Evolutionary conservation across 805 yeast species (phyloP), one percentile per base, ranked within the genome.

Genomic region (Myxozyma neotropica): DNA sequence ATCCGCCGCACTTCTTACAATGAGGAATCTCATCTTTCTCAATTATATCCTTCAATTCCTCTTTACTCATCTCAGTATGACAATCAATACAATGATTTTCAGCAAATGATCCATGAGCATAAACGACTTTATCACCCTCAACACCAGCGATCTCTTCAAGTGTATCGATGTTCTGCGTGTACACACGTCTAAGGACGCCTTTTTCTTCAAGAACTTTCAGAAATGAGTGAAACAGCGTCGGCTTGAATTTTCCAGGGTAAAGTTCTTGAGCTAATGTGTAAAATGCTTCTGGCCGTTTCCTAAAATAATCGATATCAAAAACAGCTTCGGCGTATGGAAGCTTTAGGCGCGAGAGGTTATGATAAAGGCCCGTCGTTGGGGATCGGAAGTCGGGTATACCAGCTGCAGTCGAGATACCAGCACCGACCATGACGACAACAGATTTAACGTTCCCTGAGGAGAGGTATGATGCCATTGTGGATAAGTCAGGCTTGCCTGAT

Each of bases 311-410:
- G 43, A 93, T 86, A 70, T 92, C 97, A 71, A 93, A 93, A 1
- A 93, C 97, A 0, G 97, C 97, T 71, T 93, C 99, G 0, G 97
- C 94, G 71, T 83, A 91, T 4, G 98, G 98, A 50, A 93, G 76
- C 36, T 88, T 80, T 39, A 92, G 77, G 64, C 83, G 79, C 21
- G 86, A 79, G 53, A 93, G 76, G 71, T 93, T 93, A 64, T 91
- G 83, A 69, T 93, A 93, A 5, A 93, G 79, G 0, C 79, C 79
- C 0, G 98, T 93, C 44, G 83, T 81, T 0, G 97, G 97, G 19
- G 95, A 85, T 66, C 98, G 78, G 72, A 93, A 93, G 72, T 93
- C 99, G 0, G 98, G 99, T 47, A 92, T 93, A 0, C 98, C 99
- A 48, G 96, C 91, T 2, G 88, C 78, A 0, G 98, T 93, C 1